phyloP scores from a whole-genome alignment of 495 filamentous ascomycete species.

The Aspergillus ostianus region DNA sequence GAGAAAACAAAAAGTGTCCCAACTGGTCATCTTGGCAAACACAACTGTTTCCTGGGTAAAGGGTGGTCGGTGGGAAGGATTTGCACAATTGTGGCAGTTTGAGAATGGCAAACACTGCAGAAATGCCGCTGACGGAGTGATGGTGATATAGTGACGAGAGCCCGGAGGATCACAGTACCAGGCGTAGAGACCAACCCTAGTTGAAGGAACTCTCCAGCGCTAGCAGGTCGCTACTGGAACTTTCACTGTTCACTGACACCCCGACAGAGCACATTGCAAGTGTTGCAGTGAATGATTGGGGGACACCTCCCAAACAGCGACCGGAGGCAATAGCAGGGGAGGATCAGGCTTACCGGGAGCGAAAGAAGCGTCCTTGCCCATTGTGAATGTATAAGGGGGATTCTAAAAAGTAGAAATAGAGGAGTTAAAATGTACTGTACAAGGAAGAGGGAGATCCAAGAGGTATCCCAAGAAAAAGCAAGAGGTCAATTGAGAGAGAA shows the following conservation, averaged over 20 bases:
- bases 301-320: background rate
- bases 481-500: conserved; percentile 16
- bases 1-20: conserved; percentile 28
- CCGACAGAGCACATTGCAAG: background rate
- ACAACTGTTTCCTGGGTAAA: background rate
- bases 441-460: conserved; percentile 26
- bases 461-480: conserved; percentile 12
- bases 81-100: background rate
- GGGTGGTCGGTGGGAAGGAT: background rate
- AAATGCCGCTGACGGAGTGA: background rate
- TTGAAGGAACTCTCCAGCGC: background rate
- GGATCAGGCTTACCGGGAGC: conserved; percentile 40
- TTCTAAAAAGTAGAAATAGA: conserved; percentile 26
- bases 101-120: background rate
- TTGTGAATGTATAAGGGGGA: conserved; percentile 34
- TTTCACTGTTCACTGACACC: background rate
- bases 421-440: conserved; percentile 35
- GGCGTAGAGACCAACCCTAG: background rate
- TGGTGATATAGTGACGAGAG: background rate
- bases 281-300: conserved; percentile 3
- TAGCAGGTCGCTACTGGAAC: background rate
- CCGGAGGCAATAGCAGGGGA: conserved; percentile 15
- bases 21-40: conserved; percentile 29
- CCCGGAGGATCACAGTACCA: background rate
- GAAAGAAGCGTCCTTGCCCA: conserved; percentile 46